Evolutionary conservation across 108 stramenopile genomes (phyloP), one percentile per base, ranked within the genome.

Genomic region (Skeletonema grethae): DNA sequence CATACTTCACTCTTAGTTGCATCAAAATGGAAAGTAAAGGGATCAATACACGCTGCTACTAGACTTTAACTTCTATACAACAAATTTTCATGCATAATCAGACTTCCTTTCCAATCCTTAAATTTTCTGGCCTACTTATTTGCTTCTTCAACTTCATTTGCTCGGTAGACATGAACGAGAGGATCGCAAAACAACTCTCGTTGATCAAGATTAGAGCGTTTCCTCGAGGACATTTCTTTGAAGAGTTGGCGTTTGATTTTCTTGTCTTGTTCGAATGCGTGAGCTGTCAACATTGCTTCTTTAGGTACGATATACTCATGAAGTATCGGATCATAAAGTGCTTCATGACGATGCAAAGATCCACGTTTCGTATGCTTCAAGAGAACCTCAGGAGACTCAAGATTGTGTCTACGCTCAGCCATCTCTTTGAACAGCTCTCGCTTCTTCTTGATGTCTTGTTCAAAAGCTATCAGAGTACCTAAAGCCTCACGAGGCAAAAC

Each of bases 161-260:
- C 24, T 28, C 75, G 41, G 25, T 68, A 76, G 12, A 50, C 36
- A 56, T 76, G 22, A 0, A 76, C 75, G 7, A 76, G 29, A 62
- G 75, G 75, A 24, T 76, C 75, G 31, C 75, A 76, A 35, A 55
- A 63, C 9, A 76, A 22, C 38, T 62, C 75, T 0, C 35, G 28
- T 22, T 63, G 53, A n/a, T 68, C 36, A 9, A 76, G 60, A 56
- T 76, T 76, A 30, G 31, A 9, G 10, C 61, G 16, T 59, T 68
- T 76, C 35, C 75, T 67, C 18, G 32, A 11, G 0, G 61, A 67
- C 50, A 53, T 53, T 24, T 53, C 50, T 53, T 22, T 53, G 50
- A 53, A 53, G 22, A 53, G 50, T 8, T 8, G 50, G 9, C 50
- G 50, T 22, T 53, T 53, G 50, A 24, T 53, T 5, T 53, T 53